phyloP scores from a whole-genome alignment of 495 filamentous ascomycete species.

The Ascodesmis nigricans region DNA sequence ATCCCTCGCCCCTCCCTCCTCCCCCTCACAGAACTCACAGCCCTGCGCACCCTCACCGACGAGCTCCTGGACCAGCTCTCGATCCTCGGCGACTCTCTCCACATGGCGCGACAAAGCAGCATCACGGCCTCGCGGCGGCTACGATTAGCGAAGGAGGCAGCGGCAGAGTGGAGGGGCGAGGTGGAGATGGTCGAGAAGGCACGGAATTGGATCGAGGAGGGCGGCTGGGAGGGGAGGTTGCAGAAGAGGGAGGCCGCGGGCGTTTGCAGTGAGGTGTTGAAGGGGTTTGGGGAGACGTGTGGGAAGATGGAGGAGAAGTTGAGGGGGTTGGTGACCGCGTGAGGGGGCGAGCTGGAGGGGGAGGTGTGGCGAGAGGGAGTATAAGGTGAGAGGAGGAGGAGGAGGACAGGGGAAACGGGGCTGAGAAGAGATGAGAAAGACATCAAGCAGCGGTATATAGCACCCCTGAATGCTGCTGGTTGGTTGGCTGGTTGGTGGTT shows the following conservation, averaged over 20 bases:
- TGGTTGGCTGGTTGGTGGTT: too few relatives aligned
- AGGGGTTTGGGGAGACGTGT: constrained; percentile 76
- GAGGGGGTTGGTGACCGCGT: too few relatives aligned
- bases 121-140: constrained; percentile 54
- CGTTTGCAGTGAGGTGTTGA: constrained; percentile 66
- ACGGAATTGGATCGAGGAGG: constrained; percentile 52
- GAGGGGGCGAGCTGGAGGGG: constrained; percentile 14
- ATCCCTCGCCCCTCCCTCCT: constrained; percentile 24
- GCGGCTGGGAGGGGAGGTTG: constrained; percentile 59
- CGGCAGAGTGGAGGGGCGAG: constrained; percentile 63
- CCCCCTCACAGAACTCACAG: constrained; percentile 26
- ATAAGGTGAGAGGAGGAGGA: constrained; percentile 49
- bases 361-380: constrained; percentile 25
- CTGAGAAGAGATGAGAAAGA: background rate
- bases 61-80: constrained; percentile 63
- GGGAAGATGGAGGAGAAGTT: constrained; percentile 38
- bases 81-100: constrained; percentile 71
- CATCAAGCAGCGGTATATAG: too few relatives aligned
- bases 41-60: constrained; percentile 43
- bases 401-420: constrained; percentile 24
- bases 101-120: constrained; percentile 79
- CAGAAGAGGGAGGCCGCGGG: constrained; percentile 51
- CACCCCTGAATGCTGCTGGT: too few relatives aligned
- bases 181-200: constrained; percentile 62
- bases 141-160: constrained; percentile 51